Evolutionary conservation across 345 rosid genomes (phyloP).

Genomic region (Schrenkiella parvula): DNA sequence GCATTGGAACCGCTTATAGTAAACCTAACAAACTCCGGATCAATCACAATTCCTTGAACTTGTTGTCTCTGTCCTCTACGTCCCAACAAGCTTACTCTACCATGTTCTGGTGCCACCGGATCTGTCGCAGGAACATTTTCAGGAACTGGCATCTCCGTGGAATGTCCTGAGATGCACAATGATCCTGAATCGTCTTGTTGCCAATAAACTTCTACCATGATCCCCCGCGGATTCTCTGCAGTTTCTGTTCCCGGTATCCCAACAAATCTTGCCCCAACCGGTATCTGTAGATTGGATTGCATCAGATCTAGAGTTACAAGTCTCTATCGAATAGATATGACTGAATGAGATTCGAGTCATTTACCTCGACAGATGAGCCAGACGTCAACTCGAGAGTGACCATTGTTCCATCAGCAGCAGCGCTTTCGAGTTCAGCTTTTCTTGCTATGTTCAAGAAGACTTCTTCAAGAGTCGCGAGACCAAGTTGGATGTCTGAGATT

Average conservation of each 20-base stretch:
- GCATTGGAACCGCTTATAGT: slow-evolving; percentile 23
- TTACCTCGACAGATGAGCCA: slow-evolving; percentile 60
- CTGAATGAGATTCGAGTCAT: background rate
- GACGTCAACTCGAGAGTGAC: slow-evolving; percentile 64
- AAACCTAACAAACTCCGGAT: slow-evolving; percentile 38
- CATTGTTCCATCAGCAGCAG: slow-evolving; percentile 70
- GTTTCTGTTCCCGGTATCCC: slow-evolving; percentile 71
- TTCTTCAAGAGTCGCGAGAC: slow-evolving; percentile 94
- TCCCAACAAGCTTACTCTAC: slow-evolving; percentile 31
- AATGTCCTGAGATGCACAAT: slow-evolving; percentile 80
- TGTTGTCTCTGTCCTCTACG: slow-evolving; percentile 35
- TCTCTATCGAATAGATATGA: background rate
- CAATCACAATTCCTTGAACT: slow-evolving; percentile 58
- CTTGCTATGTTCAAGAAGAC: slow-evolving; percentile 92
- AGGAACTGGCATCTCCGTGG: slow-evolving; percentile 66
- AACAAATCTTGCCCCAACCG: slow-evolving; percentile 69
- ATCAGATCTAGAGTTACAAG: background rate
- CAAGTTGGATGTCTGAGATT: slow-evolving; percentile 80
- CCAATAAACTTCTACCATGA: slow-evolving; percentile 94
- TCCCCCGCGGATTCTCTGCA: slow-evolving; percentile 56
- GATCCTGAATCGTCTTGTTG: slow-evolving; percentile 82
- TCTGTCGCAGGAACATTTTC: slow-evolving; percentile 30
- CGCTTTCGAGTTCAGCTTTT: slow-evolving; percentile 88
- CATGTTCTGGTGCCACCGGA: slow-evolving; percentile 21
- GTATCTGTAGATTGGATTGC: slow-evolving; percentile 51